Percentiles rank a stretch among this genome's conserved stretches.
Evolutionary conservation across 148 eudicot genomes (phyloP).

Genomic region (Rhododendron kiyosumense): DNA sequence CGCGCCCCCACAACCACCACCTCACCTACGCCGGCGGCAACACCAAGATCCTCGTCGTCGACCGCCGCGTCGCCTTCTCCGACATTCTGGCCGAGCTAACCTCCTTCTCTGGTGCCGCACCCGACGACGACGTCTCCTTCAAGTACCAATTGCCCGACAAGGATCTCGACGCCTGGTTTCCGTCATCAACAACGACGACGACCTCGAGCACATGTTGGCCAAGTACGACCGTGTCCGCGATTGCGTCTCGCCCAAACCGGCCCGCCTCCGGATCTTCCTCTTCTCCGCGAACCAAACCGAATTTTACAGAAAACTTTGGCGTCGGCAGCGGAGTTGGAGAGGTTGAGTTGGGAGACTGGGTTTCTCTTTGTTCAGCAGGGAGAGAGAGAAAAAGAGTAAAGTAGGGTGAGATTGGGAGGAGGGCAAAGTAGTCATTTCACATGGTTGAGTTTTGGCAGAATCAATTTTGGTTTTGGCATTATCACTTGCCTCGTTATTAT

Average conservation of each 20-base stretch:
- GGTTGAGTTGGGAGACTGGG: too few species aligned
- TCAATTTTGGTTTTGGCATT: too few species aligned
- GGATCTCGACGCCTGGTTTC: conserved; percentile 69
- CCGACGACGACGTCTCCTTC: conserved; percentile 10
- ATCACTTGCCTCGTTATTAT: too few species aligned
- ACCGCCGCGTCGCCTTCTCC: conserved; percentile 32
- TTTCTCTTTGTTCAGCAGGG: too few species aligned
- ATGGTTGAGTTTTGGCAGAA: too few species aligned
- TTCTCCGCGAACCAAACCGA: conserved; percentile 15
- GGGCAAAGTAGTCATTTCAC: too few species aligned
- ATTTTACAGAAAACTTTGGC: too few species aligned
- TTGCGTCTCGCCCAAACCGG: conserved; percentile 28
- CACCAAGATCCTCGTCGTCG: conserved; percentile 51
- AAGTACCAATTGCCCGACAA: conserved; percentile 74
- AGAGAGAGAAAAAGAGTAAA: too few species aligned
- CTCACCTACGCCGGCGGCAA: conserved; percentile 64
- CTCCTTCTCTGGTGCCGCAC: conserved; percentile 9
- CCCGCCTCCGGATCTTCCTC: conserved; percentile 47
- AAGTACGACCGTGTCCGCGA: conserved; percentile 50
- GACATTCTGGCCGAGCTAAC: conserved; percentile 26
- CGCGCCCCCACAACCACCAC: conserved; percentile 47
- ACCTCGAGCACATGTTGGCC: conserved; percentile 61
- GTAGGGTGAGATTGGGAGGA: too few species aligned
- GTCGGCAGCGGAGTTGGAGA: too few species aligned
- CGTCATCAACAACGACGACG: conserved; percentile 59